These are phyloP conservation scores for Volvox africanus DNA, from an alignment of 139 green algal genomes.

Conservation along the genomic window DNA sequence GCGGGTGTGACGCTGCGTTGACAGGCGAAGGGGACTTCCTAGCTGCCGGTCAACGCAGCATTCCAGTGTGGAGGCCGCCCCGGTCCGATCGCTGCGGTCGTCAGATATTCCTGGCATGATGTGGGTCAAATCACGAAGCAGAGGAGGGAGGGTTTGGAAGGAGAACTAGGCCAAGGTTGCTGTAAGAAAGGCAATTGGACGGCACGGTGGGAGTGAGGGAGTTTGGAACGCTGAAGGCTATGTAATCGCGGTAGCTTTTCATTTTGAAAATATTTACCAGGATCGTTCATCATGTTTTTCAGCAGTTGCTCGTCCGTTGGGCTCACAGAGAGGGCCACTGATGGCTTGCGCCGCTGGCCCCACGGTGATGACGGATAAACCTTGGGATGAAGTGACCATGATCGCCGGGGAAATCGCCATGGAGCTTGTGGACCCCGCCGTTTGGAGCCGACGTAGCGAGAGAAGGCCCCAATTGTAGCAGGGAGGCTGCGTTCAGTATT, in stretches of 20 bases:
- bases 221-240: no score
- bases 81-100: background rate
- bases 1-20: no score
- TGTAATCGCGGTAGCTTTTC: no score
- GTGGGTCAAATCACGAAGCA: background rate
- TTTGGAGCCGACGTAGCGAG: background rate
- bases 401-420: background rate
- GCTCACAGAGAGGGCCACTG: background rate
- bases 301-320: constrained; percentile 4
- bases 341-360: background rate
- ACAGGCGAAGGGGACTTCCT: no score
- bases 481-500: background rate
- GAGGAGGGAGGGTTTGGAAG: background rate
- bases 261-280: background rate
- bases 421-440: background rate
- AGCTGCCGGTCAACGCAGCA: background rate
- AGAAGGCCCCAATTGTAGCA: background rate
- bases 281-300: constrained; percentile 12
- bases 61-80: background rate
- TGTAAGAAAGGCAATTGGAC: no score
- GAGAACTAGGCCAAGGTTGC: background rate
- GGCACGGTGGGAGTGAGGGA: no score
- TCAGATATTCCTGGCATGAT: constrained; percentile 12
- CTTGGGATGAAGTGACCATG: background rate
- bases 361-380: background rate